Evolutionary conservation across 176 grass and related monocot species (phyloP).

Genomic region (Avena eriantha): DNA sequence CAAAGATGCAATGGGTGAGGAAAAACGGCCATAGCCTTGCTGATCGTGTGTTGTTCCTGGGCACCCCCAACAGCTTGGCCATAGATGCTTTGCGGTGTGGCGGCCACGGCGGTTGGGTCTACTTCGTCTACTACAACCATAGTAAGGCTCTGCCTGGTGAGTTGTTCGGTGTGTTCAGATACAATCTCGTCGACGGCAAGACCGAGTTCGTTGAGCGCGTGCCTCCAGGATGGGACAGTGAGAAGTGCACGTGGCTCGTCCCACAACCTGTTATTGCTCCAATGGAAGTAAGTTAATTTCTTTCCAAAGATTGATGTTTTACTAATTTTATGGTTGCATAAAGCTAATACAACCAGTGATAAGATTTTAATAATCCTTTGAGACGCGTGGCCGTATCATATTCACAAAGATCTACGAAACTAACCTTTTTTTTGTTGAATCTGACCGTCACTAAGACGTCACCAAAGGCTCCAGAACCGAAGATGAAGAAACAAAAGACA

Average conservation of each 20-base stretch:
- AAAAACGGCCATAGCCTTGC: accelerated
- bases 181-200: not conserved
- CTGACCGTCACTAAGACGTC: not conserved
- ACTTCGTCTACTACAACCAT: not conserved
- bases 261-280: not conserved
- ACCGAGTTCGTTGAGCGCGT: not conserved
- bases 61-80: not conserved
- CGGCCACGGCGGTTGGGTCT: not conserved
- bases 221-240: not conserved
- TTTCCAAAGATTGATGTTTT: not conserved
- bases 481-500: not conserved
- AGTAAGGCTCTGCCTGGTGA: not conserved
- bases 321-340: not conserved
- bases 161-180: not conserved
- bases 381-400: not conserved
- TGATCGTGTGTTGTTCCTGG: not conserved
- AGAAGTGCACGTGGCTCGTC: not conserved
- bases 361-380: not conserved
- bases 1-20: not conserved
- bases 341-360: not conserved
- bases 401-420: not conserved
- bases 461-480: not conserved
- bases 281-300: not conserved
- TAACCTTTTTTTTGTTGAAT: not conserved
- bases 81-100: not conserved